phyloP scores from a whole-genome alignment of 768 basidiomycete genomes.

The Collybiopsis luxurians region DNA sequence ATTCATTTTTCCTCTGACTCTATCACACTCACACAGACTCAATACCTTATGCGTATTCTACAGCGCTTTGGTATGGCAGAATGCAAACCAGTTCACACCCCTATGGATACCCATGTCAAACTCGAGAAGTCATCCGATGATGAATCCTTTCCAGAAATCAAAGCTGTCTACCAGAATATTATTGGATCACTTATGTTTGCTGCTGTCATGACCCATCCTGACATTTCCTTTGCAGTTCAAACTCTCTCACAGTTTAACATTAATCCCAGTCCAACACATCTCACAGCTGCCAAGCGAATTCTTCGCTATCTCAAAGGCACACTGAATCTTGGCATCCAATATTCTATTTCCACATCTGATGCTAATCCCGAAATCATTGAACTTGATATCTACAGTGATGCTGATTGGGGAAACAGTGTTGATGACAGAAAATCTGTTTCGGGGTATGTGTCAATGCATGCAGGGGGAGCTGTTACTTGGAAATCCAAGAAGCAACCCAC shows the following conservation, averaged over 20 bases:
- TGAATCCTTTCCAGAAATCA: constrained; percentile 1
- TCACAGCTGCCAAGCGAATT: not conserved
- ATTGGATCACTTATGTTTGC: no score
- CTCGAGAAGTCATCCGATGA: constrained; percentile 12
- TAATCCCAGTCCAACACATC: constrained; percentile 26
- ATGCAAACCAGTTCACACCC: constrained; percentile 17
- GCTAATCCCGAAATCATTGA: no score
- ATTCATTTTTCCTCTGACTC: not conserved
- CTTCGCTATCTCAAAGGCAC: no score
- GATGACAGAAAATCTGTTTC: no score
- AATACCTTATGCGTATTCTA: not conserved
- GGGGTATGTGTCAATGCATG: no score
- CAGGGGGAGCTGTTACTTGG: no score
- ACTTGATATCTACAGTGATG: not conserved
- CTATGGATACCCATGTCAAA: constrained; percentile 12
- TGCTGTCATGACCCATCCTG: constrained; percentile 21
- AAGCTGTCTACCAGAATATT: constrained; percentile 14
- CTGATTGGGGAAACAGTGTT: not conserved
- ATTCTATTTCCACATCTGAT: no score
- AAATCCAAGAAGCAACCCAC: no score
- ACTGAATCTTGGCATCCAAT: not conserved
- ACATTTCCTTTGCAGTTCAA: constrained; percentile 22
- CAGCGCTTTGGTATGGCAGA: constrained; percentile 13
- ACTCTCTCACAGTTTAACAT: constrained; percentile 22
- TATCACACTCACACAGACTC: not conserved